Percentiles rank a stretch among this genome's conserved stretches.
phyloP scores from a whole-genome alignment of 129 eudicot species.

The Pittosporum tobira region DNA sequence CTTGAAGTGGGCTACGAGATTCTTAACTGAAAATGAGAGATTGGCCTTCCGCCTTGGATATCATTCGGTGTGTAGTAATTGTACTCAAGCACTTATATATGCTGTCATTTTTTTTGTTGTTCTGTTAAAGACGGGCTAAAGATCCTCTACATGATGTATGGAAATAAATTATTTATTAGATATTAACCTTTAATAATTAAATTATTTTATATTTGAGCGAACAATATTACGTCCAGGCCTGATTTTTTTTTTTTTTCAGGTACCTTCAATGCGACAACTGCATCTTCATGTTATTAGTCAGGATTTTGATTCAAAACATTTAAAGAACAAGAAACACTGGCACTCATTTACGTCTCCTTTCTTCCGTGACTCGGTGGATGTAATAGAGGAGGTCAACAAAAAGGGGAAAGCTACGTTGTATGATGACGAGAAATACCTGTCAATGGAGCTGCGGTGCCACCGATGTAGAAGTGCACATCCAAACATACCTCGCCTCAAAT shows the following conservation, averaged over 20 bases:
- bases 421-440: slow-evolving; percentile 43
- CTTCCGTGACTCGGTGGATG: slow-evolving; percentile 75
- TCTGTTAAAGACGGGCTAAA: too few relatives aligned
- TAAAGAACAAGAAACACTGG: slow-evolving; percentile 96
- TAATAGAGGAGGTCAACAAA: slow-evolving; percentile 56
- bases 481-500: slow-evolving; percentile 73
- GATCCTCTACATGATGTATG: too few relatives aligned
- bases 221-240: not conserved
- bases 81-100: slow-evolving; percentile 1
- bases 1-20: slow-evolving; percentile 59
- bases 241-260: slow-evolving; percentile 38
- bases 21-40: slow-evolving; percentile 39
- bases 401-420: slow-evolving; percentile 39
- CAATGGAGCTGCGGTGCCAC: slow-evolving; percentile 87
- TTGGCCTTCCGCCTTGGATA: slow-evolving; percentile 83
- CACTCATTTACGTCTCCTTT: slow-evolving; percentile 75
- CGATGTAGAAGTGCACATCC: slow-evolving; percentile 91
- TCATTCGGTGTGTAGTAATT: slow-evolving; percentile 59
- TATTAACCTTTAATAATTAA: too few relatives aligned
- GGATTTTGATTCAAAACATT: slow-evolving; percentile 71
- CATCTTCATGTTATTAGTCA: slow-evolving; percentile 97
- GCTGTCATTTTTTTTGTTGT: not conserved
- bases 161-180: too few relatives aligned
- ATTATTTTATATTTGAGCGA: too few relatives aligned
- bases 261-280: slow-evolving; percentile 92